Evolutionary conservation across 352 stramenopile genomes (phyloP), one percentile per base, ranked within the genome.

Genomic region (Phytophthora podocarpi): DNA sequence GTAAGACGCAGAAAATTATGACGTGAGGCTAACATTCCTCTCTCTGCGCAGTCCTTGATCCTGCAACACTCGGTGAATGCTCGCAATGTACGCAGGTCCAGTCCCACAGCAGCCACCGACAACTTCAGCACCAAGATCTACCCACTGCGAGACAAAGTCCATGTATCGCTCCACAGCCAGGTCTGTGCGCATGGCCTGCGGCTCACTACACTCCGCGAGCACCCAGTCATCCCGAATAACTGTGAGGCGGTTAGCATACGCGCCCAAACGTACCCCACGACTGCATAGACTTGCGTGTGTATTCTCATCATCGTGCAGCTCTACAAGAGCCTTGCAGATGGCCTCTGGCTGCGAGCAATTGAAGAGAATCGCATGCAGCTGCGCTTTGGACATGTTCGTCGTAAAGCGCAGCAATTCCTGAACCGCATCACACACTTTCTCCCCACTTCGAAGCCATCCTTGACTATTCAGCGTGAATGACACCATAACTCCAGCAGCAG

Each of bases 51-150:
- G 43, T 7, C 56, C 55, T 62, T 69, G 48, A 24, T 61, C 30
- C 8, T 55, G 42, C 26, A 84, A 50, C 49, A 70, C 49, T 15
- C 51, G 18, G 53, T 80, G 72, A 32, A 96, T 76, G 8, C 42
- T 66, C 20, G 56, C 58, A 52, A 98, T 97, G 56, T 97, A 89
- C 41, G 87, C 76, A 1, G 93, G 89, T 6, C 82, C 89, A 58
- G 97, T 94, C 39, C 90, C 91, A 69, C 90, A 98, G 71, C 93
- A 98, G n/a, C 90, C 92, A 26, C 90, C 93, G 26, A 97, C 78
- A 46, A 97, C 51, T 61, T 79, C 75, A 31, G 80, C 76, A 18
- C 80, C 77, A 8, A 89, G 58, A 24, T 61, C 53, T 16, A 94
- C 63, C 87, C 87, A 95, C 18, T 75, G 47, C 42, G 64, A 35